phyloP scores from a whole-genome alignment of 2,329 filamentous ascomycete species.

The Epicoccum nigrum region DNA sequence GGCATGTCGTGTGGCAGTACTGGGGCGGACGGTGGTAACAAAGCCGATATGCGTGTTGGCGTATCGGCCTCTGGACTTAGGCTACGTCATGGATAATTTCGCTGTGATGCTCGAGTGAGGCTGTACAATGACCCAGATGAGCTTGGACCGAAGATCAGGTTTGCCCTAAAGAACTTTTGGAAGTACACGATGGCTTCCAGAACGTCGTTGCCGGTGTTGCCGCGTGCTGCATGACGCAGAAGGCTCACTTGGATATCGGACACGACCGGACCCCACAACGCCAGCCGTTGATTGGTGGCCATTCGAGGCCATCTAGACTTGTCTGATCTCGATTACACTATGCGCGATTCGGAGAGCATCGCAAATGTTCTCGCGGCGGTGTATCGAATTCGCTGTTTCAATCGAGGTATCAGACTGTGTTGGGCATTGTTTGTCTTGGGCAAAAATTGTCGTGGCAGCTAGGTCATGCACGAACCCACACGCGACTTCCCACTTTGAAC shows the following conservation, averaged over 20 bases:
- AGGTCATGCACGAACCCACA: slow-evolving; percentile 24
- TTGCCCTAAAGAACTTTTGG: background rate
- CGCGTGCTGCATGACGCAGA: background rate
- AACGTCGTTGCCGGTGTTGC: background rate
- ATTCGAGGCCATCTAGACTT: background rate
- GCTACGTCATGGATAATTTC: slow-evolving; percentile 30
- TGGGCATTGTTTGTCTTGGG: background rate
- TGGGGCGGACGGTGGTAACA: background rate
- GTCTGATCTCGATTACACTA: slow-evolving; percentile 1
- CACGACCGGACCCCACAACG: background rate
- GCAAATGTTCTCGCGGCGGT: background rate
- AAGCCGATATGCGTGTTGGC: slow-evolving; percentile 9
- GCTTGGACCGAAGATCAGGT: background rate
- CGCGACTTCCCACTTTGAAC: slow-evolving; percentile 20
- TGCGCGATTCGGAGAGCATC: slow-evolving; percentile 1
- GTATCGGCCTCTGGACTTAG: slow-evolving; percentile 6
- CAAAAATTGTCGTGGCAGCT: slow-evolving; percentile 2
- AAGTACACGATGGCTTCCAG: background rate
- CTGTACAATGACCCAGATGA: too few species aligned
- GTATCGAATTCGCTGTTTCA: background rate
- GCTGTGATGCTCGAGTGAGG: background rate
- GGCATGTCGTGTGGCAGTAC: slow-evolving; percentile 22
- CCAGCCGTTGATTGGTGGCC: slow-evolving; percentile 1
- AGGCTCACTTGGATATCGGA: background rate
- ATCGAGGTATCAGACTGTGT: background rate